Conservation (phyloP, 257 asterid species). For the Solanum paucissectum region DNA sequence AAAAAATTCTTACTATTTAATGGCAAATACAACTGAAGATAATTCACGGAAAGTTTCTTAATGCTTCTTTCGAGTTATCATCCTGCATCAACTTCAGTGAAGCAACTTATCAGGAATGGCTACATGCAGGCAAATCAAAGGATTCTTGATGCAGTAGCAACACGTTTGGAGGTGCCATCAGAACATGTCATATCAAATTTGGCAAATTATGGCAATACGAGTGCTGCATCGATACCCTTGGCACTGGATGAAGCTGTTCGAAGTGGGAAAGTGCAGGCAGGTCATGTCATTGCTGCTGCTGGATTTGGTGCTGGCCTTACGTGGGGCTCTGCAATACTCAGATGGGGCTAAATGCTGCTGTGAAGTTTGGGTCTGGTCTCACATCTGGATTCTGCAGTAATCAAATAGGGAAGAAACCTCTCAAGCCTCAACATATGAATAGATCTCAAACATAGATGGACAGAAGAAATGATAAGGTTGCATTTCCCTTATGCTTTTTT, state of each 20-base stretch:
- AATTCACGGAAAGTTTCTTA: neutral
- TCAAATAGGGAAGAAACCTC: neutral
- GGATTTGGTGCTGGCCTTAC: conserved; percentile 98
- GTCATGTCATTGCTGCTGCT: conserved; percentile 81
- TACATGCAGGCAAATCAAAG: conserved; percentile 80
- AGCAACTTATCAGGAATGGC: neutral
- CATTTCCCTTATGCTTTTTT: conserved; percentile 6
- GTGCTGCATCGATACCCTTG: conserved; percentile 92
- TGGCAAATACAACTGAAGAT: neutral
- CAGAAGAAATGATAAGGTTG: neutral
- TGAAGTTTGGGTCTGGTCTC: neutral
- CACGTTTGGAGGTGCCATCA: conserved; percentile 53
- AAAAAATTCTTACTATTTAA: neutral
- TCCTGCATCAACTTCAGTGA: neutral
- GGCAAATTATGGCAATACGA: conserved; percentile 81
- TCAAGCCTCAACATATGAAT: neutral
- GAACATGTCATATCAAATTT: conserved; percentile 85
- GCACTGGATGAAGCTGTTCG: conserved; percentile 92
- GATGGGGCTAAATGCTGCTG: conserved; percentile 61
- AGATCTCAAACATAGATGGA: neutral
- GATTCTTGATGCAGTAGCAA: conserved; percentile 81
- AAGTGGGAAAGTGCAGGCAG: conserved; percentile 65
- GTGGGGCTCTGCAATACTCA: conserved; percentile 84
- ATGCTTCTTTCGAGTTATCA: neutral
- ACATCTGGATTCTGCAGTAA: neutral